Percentiles rank a stretch among this genome's conserved stretches.
Evolutionary conservation across 1,284 basidiomycete species (phyloP).

Genomic region (Phellopilus nigrolimitatus): DNA sequence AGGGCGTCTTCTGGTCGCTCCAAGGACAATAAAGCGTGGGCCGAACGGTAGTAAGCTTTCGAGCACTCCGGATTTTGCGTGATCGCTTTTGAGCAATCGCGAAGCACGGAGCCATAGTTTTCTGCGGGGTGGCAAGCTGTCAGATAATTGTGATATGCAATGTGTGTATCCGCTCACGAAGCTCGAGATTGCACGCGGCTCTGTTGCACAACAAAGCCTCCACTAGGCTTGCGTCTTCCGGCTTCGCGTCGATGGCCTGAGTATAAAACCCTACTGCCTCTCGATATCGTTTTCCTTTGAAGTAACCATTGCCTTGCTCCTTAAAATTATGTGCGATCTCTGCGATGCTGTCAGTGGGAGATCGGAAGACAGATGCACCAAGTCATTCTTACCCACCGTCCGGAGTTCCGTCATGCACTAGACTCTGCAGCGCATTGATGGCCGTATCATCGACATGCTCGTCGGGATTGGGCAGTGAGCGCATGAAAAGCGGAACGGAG

Average conservation of each 20-base stretch:
- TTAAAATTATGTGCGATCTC: conserved; percentile 93
- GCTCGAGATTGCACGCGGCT: conserved; percentile 88
- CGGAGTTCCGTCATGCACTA: conserved; percentile 86
- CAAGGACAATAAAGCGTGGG: conserved; percentile 67
- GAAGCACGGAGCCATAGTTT: conserved; percentile 82
- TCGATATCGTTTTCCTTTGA: conserved; percentile 77
- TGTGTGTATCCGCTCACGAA: conserved; percentile 48
- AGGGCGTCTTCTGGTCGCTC: conserved; percentile 73
- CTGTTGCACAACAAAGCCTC: conserved; percentile 84
- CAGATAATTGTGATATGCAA: conserved; percentile 3
- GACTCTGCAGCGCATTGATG: conserved; percentile 80
- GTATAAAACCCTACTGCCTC: conserved; percentile 91
- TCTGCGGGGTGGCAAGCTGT: conserved; percentile 40
- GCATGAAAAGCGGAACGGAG: conserved; percentile 87
- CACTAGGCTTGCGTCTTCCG: conserved; percentile 55
- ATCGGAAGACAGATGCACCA: not conserved
- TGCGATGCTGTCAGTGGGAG: conserved; percentile 29
- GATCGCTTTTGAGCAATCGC: conserved; percentile 78
- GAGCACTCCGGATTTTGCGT: conserved; percentile 55
- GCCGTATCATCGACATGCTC: conserved; percentile 60
- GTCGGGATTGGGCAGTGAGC: conserved; percentile 61
- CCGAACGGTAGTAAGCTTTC: conserved; percentile 85
- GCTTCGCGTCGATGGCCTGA: conserved; percentile 82
- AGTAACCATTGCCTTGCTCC: conserved; percentile 93
- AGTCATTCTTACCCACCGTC: conserved; percentile 65